Conservation (phyloP, 805 yeast genomes). For the Candida maltosa region DNA sequence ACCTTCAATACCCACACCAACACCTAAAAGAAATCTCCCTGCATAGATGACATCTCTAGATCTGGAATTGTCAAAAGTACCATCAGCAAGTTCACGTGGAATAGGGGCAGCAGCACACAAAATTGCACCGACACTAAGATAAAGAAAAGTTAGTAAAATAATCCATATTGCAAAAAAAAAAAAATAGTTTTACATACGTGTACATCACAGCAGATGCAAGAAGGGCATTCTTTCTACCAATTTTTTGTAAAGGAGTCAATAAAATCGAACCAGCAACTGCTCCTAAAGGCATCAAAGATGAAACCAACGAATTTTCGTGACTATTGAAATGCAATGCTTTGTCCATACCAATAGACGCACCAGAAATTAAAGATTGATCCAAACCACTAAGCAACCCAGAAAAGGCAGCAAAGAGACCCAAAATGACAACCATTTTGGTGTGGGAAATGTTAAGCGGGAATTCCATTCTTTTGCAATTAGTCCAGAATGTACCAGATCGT, state of each 20-base stretch:
- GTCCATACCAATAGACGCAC: constrained; percentile 55
- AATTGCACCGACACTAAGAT: constrained; percentile 56
- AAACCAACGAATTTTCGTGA: constrained; percentile 49
- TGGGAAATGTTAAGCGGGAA: constrained; percentile 38
- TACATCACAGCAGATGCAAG: constrained; percentile 57
- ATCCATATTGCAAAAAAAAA: too few relatives aligned
- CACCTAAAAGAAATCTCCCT: constrained; percentile 54
- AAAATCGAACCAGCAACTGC: constrained; percentile 62
- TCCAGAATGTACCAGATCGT: constrained; percentile 31
- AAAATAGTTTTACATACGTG: constrained; percentile 30
- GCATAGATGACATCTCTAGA: constrained; percentile 38
- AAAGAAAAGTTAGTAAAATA: too few relatives aligned
- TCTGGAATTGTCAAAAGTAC: constrained; percentile 2
- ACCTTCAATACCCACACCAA: constrained; percentile 67
- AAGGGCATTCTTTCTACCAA: constrained; percentile 54
- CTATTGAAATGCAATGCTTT: constrained; percentile 36
- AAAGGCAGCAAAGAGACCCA: constrained; percentile 57
- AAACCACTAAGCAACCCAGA: constrained; percentile 67
- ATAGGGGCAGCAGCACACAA: constrained; percentile 46
- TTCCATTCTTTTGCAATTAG: constrained; percentile 34
- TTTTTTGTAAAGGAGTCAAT: constrained; percentile 56
- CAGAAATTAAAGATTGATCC: constrained; percentile 66
- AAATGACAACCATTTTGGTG: constrained; percentile 46
- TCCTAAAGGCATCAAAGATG: constrained; percentile 66
- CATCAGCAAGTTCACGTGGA: constrained; percentile 3